Percentiles rank a stretch among this genome's conserved stretches.
phyloP scores from a whole-genome alignment of 805 yeast genomes.

The Candida manassasensis region DNA sequence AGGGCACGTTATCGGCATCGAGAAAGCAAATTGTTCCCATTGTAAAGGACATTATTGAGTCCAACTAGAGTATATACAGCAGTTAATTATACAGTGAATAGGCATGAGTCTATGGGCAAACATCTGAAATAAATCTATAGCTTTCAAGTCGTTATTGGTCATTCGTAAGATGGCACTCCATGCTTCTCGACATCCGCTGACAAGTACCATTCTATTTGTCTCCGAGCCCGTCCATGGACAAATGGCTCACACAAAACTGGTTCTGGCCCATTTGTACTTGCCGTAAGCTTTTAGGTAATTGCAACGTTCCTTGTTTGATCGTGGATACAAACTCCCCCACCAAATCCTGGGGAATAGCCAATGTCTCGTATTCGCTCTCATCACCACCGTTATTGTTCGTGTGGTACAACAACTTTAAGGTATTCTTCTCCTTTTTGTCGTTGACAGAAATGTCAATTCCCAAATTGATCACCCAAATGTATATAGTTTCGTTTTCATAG shows the following conservation, averaged over 20 bases:
- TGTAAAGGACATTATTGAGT: slow-evolving; percentile 29
- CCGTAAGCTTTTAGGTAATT: slow-evolving; percentile 15
- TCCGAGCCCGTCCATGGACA: not conserved
- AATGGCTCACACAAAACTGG: not conserved
- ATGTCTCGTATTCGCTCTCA: slow-evolving; percentile 12
- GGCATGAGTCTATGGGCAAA: too few species aligned
- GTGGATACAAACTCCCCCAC: slow-evolving; percentile 12
- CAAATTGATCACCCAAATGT: slow-evolving; percentile 34
- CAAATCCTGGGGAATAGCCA: slow-evolving; percentile 14
- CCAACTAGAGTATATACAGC: too few species aligned
- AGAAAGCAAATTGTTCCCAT: slow-evolving; percentile 85
- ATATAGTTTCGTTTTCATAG: slow-evolving; percentile 9
- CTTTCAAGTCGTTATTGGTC: too few species aligned
- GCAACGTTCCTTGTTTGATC: slow-evolving; percentile 13
- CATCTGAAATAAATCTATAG: too few species aligned
- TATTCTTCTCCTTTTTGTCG: slow-evolving; percentile 13
- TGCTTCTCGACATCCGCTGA: too few species aligned
- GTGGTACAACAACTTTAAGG: slow-evolving; percentile 27
- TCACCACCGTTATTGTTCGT: slow-evolving; percentile 12
- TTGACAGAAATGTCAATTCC: slow-evolving; percentile 27
- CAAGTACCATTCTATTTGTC: too few species aligned
- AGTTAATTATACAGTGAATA: slow-evolving; percentile 6
- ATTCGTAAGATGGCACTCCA: too few species aligned
- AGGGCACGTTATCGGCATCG: slow-evolving; percentile 54
- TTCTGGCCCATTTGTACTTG: slow-evolving; percentile 7